A percentile compares a stretch with the other conserved stretches of the same genome.
phyloP scores from a whole-genome alignment of 306 rosid genomes.

The Leucaena leucocephala region DNA sequence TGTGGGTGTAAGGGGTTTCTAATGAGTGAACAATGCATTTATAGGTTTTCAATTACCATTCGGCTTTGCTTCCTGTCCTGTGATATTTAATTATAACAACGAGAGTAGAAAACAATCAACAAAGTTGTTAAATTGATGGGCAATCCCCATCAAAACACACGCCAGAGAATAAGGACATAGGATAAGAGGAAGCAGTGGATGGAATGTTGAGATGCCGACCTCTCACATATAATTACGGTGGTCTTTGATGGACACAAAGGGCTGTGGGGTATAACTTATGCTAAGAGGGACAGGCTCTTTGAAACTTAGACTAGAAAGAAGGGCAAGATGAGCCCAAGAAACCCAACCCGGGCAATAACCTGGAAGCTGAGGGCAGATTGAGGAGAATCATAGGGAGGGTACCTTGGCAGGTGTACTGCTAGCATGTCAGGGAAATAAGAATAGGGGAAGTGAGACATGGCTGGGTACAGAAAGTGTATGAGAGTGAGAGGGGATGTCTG shows the following conservation, averaged over 20 bases:
- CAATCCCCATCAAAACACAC: background rate
- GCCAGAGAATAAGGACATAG: background rate
- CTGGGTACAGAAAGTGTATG: background rate
- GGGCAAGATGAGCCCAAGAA: background rate
- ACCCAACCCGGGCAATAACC: background rate
- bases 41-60: constrained; percentile 9
- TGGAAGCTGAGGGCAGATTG: background rate
- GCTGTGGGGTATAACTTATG: background rate
- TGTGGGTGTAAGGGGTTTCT: background rate
- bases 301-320: background rate
- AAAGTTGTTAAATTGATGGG: constrained; percentile 10
- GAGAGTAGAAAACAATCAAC: constrained; percentile 13
- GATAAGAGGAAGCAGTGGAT: background rate
- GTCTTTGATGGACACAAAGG: background rate
- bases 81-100: constrained; percentile 21
- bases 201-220: background rate
- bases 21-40: background rate
- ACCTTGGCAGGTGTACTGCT: background rate
- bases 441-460: background rate
- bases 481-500: background rate
- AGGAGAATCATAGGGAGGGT: background rate
- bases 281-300: background rate
- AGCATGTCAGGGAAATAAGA: background rate
- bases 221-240: background rate
- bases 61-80: constrained; percentile 27